phyloP scores from a whole-genome alignment of 2,329 filamentous ascomycete genomes.

The Trichocomaceae sp. region DNA sequence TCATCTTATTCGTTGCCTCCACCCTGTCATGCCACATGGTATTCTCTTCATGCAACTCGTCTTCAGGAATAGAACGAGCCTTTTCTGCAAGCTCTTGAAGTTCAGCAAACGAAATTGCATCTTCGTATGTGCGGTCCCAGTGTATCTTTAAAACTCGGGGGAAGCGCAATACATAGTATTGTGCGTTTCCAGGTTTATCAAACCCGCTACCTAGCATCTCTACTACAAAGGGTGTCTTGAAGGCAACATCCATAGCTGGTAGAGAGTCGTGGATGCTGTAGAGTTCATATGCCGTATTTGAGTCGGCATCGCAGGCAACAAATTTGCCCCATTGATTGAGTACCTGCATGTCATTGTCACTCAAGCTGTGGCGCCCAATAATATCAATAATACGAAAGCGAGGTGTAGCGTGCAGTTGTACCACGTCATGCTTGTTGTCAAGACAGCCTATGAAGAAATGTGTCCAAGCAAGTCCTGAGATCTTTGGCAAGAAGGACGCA shows the following conservation, averaged over 20 bases:
- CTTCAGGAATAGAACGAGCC: slow-evolving; percentile 45
- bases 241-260: slow-evolving; percentile 43
- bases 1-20: slow-evolving; percentile 44
- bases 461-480: slow-evolving; percentile 62
- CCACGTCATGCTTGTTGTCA: slow-evolving; percentile 57
- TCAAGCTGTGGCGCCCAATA: slow-evolving; percentile 47
- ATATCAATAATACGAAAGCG: slow-evolving; percentile 61
- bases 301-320: slow-evolving; percentile 33
- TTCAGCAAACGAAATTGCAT: slow-evolving; percentile 62
- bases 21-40: slow-evolving; percentile 55
- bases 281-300: slow-evolving; percentile 37
- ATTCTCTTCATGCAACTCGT: slow-evolving; percentile 56
- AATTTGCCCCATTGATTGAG: slow-evolving; percentile 47
- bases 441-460: slow-evolving; percentile 75
- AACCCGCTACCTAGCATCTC: slow-evolving; percentile 77
- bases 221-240: slow-evolving; percentile 66
- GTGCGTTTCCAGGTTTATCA: slow-evolving; percentile 61
- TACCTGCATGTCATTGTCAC: slow-evolving; percentile 44
- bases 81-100: slow-evolving; percentile 60
- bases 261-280: slow-evolving; percentile 39
- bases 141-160: slow-evolving; percentile 71
- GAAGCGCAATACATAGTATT: slow-evolving; percentile 70
- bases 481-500: slow-evolving; percentile 47
- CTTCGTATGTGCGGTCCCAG: slow-evolving; percentile 62
- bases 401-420: slow-evolving; percentile 46